Evolutionary conservation across 331 rosid genomes (phyloP).

Genomic region (Rhamnella rubrinervis): DNA sequence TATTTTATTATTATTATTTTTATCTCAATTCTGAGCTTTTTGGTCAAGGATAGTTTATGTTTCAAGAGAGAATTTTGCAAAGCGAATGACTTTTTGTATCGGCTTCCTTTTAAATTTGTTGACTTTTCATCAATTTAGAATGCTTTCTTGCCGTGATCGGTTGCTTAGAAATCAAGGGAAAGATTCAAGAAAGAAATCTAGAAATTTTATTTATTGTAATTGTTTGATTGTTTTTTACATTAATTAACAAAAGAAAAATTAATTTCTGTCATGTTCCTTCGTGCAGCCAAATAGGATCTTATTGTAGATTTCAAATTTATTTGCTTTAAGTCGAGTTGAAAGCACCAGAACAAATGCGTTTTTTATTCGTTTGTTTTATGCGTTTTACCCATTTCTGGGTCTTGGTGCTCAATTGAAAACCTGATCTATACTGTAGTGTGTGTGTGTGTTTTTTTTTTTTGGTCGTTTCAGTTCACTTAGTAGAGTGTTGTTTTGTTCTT

Average conservation of each 20-base stretch:
- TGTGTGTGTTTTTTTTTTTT: neutral
- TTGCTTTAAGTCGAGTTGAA: neutral
- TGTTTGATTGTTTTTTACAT: neutral
- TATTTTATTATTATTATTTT: constrained; percentile 5
- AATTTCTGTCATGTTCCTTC: neutral
- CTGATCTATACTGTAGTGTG: neutral
- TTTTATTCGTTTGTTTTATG: neutral
- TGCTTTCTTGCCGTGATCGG: constrained; percentile 12
- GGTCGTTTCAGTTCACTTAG: neutral
- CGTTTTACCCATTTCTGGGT: neutral
- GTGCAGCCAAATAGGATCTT: neutral
- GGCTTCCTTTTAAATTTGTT: neutral
- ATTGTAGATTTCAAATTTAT: neutral
- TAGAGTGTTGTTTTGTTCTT: neutral
- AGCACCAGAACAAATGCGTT: neutral
- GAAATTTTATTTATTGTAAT: neutral
- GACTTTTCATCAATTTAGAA: neutral
- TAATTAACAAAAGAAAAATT: neutral
- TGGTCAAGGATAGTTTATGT: neutral
- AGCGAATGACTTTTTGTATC: neutral
- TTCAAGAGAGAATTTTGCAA: constrained; percentile 2
- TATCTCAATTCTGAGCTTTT: neutral
- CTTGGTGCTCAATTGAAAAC: neutral
- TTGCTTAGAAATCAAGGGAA: constrained; percentile 17
- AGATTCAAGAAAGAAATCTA: neutral